phyloP scores from a whole-genome alignment of 1,284 basidiomycete genomes.

The Ceratobasidium sp. region DNA sequence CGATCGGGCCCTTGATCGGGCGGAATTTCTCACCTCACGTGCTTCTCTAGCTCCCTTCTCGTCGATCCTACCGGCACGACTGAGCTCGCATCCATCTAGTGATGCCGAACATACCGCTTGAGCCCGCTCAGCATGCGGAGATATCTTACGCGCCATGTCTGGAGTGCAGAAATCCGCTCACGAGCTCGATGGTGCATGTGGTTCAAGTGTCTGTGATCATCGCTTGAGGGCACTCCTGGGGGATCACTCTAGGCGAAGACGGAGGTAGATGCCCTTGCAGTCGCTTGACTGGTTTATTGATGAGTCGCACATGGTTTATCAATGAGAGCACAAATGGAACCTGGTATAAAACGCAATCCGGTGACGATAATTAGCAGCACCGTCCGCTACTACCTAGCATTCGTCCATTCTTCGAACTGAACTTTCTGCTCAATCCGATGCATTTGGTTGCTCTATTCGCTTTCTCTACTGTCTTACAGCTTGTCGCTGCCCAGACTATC shows the following conservation, averaged over 20 bases:
- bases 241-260: not conserved
- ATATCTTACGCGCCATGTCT: not conserved
- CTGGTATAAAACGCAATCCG: not conserved
- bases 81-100: no score
- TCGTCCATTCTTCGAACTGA: not conserved
- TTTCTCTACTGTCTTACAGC: slow-evolving; percentile 5
- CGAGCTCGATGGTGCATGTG: not conserved
- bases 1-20: no score
- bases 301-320: not conserved
- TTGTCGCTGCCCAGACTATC: slow-evolving; percentile 34
- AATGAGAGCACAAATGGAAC: no score
- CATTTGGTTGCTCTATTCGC: not conserved
- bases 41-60: no score
- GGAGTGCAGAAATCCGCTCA: not conserved
- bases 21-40: no score
- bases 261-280: not conserved
- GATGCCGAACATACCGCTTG: no score
- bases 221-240: not conserved
- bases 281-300: not conserved
- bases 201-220: not conserved
- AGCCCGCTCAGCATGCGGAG: no score
- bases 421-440: not conserved
- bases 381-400: not conserved
- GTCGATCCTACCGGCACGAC: no score
- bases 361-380: not conserved